These are phyloP conservation scores for Vicia villosa DNA, from an alignment of 306 rosid genomes.

Conservation along the genomic window DNA sequence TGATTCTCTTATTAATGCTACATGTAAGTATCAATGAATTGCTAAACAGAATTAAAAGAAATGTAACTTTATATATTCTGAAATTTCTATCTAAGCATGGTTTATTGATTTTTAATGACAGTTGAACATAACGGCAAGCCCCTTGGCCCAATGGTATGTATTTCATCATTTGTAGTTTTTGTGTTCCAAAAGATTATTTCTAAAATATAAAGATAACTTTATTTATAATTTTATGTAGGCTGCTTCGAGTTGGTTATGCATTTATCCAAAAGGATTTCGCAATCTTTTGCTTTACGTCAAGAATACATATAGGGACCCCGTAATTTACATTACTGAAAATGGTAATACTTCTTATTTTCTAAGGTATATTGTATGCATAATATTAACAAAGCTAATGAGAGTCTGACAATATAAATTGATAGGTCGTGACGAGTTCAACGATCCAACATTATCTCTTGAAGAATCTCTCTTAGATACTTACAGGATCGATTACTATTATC, in stretches of 20 bases:
- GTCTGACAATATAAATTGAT: conserved; percentile 3
- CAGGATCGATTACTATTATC: conserved; percentile 52
- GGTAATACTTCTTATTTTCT: conserved; percentile 29
- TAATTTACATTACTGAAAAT: conserved; percentile 48
- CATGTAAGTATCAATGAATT: conserved; percentile 48
- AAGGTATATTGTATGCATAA: neutral
- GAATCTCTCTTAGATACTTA: conserved; percentile 51
- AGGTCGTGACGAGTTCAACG: conserved; percentile 54
- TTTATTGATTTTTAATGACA: conserved; percentile 17
- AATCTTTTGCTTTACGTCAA: conserved; percentile 39
- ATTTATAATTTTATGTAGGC: conserved; percentile 29
- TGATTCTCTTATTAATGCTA: conserved; percentile 41
- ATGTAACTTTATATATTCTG: no score
- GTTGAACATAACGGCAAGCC: conserved; percentile 34
- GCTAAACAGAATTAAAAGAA: no score
- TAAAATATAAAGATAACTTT: neutral
- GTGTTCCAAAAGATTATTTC: neutral
- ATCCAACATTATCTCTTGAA: conserved; percentile 48
- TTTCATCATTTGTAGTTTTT: conserved; percentile 25
- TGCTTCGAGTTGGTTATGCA: conserved; percentile 39
- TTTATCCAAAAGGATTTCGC: conserved; percentile 46
- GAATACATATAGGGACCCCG: conserved; percentile 39
- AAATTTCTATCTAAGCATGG: neutral
- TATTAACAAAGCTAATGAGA: neutral
- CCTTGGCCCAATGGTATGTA: conserved; percentile 41